Base-by-base conservation (phyloP, 1,139 yeast genomes). In the Pichia norvegensis region DNA sequence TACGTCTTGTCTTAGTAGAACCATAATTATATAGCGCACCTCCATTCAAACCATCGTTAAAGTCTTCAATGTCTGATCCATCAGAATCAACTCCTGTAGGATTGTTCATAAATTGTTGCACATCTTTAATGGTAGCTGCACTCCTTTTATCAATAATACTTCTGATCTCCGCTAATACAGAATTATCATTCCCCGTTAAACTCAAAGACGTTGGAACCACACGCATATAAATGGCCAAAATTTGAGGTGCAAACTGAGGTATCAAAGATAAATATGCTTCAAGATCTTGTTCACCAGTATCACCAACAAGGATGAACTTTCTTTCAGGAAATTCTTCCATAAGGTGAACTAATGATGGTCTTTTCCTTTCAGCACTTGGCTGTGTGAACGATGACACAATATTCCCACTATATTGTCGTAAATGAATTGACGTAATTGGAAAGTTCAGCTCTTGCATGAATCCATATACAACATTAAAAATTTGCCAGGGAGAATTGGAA, bases 401-500 rank as follows among this genome's bases (percentile, higher is more conserved):
- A 55, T 85, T 82, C 0, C 97, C 97, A 0, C 80, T 70, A 60
- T 92, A 94, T 58, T 84, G 94, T 61, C 92, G 87, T 56, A 94
- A 71, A 62, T 88, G 95, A 46, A 92, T 70, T 0, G 96, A 85
- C 1, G 86, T 87, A 1, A 63, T 57, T 0, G 98, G 98, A 41
- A 87, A 74, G 4, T 74, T 67, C 19, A 72, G 75, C 31, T 68
- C 60, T 33, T 67, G 61, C 58, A 83, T 67, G 64, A 81, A 92
- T 42, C 79, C 76, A 19, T 69, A 60, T 41, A 92, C 74, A 8
- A 81, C 73, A 11, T 81, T 74, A 62, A 73, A 88, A 33, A 92
- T 66, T 63, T 90, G 97, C 79, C 95, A 85, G 0, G 99, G 99
- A 1, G 95, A 82, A 63, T 94, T 94, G 6, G 97, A 88, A 1